Evolutionary conservation across 2,329 filamentous ascomycete species (phyloP).

Genomic region (Graphiopsis chlorocephala): DNA sequence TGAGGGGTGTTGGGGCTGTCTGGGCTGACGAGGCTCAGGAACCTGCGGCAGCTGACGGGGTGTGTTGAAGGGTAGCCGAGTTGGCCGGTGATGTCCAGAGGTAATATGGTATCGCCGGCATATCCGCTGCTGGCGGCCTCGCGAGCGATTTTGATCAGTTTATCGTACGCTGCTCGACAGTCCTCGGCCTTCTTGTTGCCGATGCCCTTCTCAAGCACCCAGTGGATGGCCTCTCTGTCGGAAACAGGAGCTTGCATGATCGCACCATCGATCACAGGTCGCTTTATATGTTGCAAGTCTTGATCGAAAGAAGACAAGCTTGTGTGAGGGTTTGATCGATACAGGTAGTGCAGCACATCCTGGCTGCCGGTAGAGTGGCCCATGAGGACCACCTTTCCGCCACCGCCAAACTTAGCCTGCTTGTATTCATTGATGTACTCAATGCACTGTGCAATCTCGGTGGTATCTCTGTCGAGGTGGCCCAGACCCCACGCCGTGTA

Average conservation of each 20-base stretch:
- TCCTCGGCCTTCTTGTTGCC: constrained; percentile 31
- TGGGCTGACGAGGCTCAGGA: constrained; percentile 57
- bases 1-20: constrained; percentile 55
- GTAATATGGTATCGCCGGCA: constrained; percentile 33
- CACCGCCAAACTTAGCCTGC: constrained; percentile 27
- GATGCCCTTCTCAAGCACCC: constrained; percentile 38
- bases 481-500: constrained; percentile 55
- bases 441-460: constrained; percentile 53
- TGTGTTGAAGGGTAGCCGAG: constrained; percentile 37
- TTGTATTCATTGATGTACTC: constrained; percentile 44
- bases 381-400: constrained; percentile 61
- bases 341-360: constrained; percentile 61
- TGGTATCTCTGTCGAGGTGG: constrained; percentile 52
- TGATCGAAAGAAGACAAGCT: constrained; percentile 34
- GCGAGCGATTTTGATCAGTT: constrained; percentile 30
- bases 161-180: constrained; percentile 46
- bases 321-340: constrained; percentile 22
- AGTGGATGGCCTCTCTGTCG: constrained; percentile 65
- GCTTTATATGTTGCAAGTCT: constrained; percentile 38
- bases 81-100: constrained; percentile 47
- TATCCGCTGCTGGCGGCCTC: constrained; percentile 21
- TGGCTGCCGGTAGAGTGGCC: constrained; percentile 69
- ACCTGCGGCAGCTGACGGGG: constrained; percentile 56
- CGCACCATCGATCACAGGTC: constrained; percentile 61
- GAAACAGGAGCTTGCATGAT: constrained; percentile 79